phyloP scores from a whole-genome alignment of 306 rosid species.

The Ziziphus jujuba region DNA sequence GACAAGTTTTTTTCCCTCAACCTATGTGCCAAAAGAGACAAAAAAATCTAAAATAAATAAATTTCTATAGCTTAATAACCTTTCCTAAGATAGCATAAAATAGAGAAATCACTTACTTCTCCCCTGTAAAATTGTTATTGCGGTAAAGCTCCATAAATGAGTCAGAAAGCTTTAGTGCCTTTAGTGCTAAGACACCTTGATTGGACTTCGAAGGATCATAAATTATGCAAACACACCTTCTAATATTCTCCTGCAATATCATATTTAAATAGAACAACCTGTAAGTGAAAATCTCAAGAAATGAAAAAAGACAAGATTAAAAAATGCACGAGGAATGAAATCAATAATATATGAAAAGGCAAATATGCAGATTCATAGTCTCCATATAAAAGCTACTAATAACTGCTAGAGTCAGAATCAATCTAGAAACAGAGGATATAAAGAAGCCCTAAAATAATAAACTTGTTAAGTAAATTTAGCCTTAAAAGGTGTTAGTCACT shows the following conservation, averaged over 20 bases:
- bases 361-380: neutral
- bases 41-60: slow-evolving; percentile 17
- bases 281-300: neutral
- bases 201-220: slow-evolving; percentile 91
- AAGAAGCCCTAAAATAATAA: neutral
- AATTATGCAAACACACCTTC: slow-evolving; percentile 91
- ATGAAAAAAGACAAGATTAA: neutral
- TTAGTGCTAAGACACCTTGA: slow-evolving; percentile 91
- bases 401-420: neutral
- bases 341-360: neutral
- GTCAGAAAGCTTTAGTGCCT: slow-evolving; percentile 93
- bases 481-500: no score
- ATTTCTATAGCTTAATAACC: slow-evolving; percentile 15
- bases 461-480: no score
- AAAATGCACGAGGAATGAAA: neutral
- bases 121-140: slow-evolving; percentile 85
- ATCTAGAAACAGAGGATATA: neutral
- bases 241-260: slow-evolving; percentile 73
- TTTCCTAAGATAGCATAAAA: slow-evolving; percentile 10
- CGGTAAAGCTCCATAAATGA: slow-evolving; percentile 94
- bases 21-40: slow-evolving; percentile 42
- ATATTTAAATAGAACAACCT: neutral
- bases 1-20: slow-evolving; percentile 93
- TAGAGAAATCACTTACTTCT: slow-evolving; percentile 60
- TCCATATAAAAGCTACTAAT: neutral